Conservation (phyloP, 2,329 filamentous ascomycete species). For the Microdochium paspali region DNA sequence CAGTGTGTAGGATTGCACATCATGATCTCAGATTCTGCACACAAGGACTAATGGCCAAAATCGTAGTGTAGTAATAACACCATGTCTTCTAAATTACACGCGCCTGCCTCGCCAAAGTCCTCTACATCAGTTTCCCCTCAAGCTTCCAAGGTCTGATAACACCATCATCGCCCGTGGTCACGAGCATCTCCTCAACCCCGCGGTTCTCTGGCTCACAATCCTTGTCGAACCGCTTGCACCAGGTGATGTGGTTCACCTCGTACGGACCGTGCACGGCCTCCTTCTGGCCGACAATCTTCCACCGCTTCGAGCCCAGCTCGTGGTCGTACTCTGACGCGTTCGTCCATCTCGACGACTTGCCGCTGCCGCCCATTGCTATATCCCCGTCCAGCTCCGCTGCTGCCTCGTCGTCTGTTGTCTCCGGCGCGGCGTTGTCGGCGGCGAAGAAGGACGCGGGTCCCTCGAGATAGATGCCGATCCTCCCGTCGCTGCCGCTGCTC, state of each 20-base stretch:
- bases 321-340: slow-evolving; percentile 5
- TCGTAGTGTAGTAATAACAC: too few species aligned
- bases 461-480: slow-evolving; percentile 72
- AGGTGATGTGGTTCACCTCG: slow-evolving; percentile 86
- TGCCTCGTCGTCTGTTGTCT: slow-evolving; percentile 11
- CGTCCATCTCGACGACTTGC: slow-evolving; percentile 8
- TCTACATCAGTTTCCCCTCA: background rate
- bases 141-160: slow-evolving; percentile 75
- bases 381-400: slow-evolving; percentile 18
- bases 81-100: too few species aligned
- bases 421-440: slow-evolving; percentile 1
- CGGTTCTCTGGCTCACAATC: slow-evolving; percentile 36
- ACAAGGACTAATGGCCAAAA: too few species aligned
- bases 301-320: slow-evolving; percentile 38
- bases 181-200: slow-evolving; percentile 68
- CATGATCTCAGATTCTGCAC: too few species aligned
- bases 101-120: background rate
- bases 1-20: too few species aligned
- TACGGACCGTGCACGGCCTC: slow-evolving; percentile 80
- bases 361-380: slow-evolving; percentile 15
- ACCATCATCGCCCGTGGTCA: slow-evolving; percentile 90
- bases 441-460: slow-evolving; percentile 11
- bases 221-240: slow-evolving; percentile 71
- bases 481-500: slow-evolving; percentile 83
- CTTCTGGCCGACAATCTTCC: slow-evolving; percentile 62